Base-by-base conservation (phyloP, 2,329 filamentous ascomycete species). In the Claviceps cyperi region DNA sequence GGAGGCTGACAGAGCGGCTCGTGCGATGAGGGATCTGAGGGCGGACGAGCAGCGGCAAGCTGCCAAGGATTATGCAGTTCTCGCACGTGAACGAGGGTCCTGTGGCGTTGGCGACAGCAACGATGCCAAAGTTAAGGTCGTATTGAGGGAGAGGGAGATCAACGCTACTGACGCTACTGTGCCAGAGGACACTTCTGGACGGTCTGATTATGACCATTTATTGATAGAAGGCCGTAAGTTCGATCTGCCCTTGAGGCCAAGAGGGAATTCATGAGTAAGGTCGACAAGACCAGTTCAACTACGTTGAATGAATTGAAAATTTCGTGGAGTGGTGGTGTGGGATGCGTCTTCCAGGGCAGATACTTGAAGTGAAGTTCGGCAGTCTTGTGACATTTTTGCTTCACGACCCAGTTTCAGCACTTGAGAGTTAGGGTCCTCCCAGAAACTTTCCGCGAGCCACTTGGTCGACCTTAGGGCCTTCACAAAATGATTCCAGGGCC, bases 221-320 rank as follows among this genome's bases (percentile, higher is more conserved):
- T 55, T 69, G 8, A 60, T 77, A 0, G 76, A 79, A 46, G 75
- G 76, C n/a, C 70, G 77, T 59, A 72, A 64, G 56, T 65, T 66
- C 35, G 72, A 64, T 52, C 64, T 56, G n/a, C 54, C 55, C 1
- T 43, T 40, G 6, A 43, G 54, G 17, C 50, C 51, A 9, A 52
- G 46, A 37, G 32, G 35, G 15, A 35, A 22, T n/a, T 49, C 46
- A 40, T 48, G 24, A 17, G 8, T n/a, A 17, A 3, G 19, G 19
- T n/a, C 41, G 43, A 9, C 21, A 15, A 17, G 19, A 13, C 15
- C 14, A 2, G 3, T 24, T 22, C 11, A 19, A 36, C 43, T 32
- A 39, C 37, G 39, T 21, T 39, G 15, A 22, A 8, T 43, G 43
- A 37, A n/a, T 32, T 39, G 9, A 43, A 39, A 36, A 22, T 21